phyloP scores from a whole-genome alignment of 345 rosid genomes.

The Balakata baccata region DNA sequence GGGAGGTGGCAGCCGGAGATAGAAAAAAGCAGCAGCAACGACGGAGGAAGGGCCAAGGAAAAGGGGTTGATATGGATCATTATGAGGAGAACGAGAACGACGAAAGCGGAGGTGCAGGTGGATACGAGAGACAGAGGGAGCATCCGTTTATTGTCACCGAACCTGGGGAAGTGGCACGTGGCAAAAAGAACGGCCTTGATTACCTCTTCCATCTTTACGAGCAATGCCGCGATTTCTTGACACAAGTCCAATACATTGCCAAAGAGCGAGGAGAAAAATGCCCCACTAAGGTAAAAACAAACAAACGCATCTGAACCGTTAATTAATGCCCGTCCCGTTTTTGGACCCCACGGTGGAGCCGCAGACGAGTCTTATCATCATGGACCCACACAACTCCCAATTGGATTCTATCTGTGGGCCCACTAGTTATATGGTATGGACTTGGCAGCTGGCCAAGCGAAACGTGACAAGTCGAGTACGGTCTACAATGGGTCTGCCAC shows the following conservation, averaged over 20 bases:
- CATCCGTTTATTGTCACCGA: slow-evolving; percentile 99
- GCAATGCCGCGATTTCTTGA: slow-evolving; percentile 90
- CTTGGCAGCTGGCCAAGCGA: slow-evolving; percentile 41
- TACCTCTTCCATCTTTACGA: slow-evolving; percentile 97
- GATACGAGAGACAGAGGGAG: slow-evolving; percentile 80
- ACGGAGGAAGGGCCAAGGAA: slow-evolving; percentile 45
- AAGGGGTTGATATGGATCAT: slow-evolving; percentile 39
- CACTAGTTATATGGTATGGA: background rate
- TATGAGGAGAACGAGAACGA: slow-evolving; percentile 51
- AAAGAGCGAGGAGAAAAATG: slow-evolving; percentile 97
- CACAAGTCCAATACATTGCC: slow-evolving; percentile 88
- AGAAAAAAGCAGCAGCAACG: slow-evolving; percentile 34
- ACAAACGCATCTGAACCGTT: slow-evolving; percentile 9
- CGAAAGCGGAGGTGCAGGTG: slow-evolving; percentile 27
- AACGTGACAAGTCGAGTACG: slow-evolving; percentile 38
- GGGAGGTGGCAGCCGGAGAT: slow-evolving; percentile 41
- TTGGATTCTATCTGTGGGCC: background rate
- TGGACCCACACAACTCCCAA: background rate
- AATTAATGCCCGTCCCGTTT: background rate
- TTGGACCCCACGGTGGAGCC: background rate
- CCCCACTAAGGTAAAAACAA: slow-evolving; percentile 72
- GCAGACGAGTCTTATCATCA: background rate
- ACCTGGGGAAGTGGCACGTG: slow-evolving; percentile 99
- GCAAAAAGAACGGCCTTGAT: slow-evolving; percentile 98
- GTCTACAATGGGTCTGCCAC: slow-evolving; percentile 11